Conservation (phyloP, 1,139 yeast species). For the Kluyveromyces sp. region DNA sequence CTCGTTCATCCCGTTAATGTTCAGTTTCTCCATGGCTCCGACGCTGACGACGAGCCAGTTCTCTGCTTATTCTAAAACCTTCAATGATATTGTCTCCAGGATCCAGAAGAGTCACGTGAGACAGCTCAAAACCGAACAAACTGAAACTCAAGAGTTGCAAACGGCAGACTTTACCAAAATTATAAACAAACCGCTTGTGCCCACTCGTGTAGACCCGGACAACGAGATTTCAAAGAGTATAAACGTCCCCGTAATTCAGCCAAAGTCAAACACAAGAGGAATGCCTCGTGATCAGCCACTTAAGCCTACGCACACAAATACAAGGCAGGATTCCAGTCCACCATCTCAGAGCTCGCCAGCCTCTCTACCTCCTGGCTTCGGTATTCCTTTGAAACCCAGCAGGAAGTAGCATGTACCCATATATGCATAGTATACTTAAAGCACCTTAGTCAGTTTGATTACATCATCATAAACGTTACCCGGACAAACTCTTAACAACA, state of each 20-base stretch:
- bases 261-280: conserved; percentile 12
- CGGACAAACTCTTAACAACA: not conserved
- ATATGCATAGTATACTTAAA: no score
- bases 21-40: conserved; percentile 42
- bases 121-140: conserved; percentile 16
- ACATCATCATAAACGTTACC: no score
- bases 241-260: conserved; percentile 24
- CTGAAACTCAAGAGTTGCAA: conserved; percentile 13
- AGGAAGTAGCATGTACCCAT: not conserved
- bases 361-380: conserved; percentile 34
- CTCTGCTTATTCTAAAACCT: conserved; percentile 32
- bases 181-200: conserved; percentile 18
- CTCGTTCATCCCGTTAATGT: conserved; percentile 43
- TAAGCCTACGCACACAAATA: not conserved
- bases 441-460: no score
- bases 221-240: conserved; percentile 19
- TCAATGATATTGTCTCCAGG: conserved; percentile 34
- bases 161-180: conserved; percentile 22
- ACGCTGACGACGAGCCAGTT: conserved; percentile 40
- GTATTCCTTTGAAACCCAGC: conserved; percentile 30
- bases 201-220: conserved; percentile 18
- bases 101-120: conserved; percentile 35
- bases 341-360: conserved; percentile 1
- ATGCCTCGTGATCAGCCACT: not conserved
- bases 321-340: not conserved